A percentile compares a stretch with the other conserved stretches of the same genome.
phyloP scores from a whole-genome alignment of 345 rosid species.

The Murraya koenigii region DNA sequence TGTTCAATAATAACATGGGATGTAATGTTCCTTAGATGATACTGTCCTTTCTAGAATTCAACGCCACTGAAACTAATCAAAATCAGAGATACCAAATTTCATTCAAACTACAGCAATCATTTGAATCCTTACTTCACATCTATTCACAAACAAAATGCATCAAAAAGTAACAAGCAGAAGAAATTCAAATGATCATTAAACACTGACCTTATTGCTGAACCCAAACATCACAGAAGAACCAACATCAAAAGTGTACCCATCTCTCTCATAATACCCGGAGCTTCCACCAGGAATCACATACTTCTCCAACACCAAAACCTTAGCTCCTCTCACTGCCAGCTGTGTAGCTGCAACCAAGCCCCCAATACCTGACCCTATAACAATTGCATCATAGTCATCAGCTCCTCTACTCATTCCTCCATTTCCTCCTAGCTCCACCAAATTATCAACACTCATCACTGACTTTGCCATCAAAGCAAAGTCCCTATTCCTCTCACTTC shows the following conservation, averaged over 20 bases:
- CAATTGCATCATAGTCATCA: constrained; percentile 67
- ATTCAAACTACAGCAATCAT: background rate
- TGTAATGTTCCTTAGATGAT: background rate
- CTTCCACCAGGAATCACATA: constrained; percentile 99
- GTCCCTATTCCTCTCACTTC: constrained; percentile 10
- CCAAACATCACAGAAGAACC: constrained; percentile 98
- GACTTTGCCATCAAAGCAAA: constrained; percentile 29
- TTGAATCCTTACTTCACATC: background rate
- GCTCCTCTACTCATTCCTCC: constrained; percentile 23
- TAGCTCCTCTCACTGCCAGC: constrained; percentile 84
- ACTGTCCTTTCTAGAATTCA: background rate
- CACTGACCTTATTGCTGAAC: constrained; percentile 80
- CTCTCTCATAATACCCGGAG: constrained; percentile 80
- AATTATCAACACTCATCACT: constrained; percentile 35
- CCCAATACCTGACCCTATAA: constrained; percentile 90
- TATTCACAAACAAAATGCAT: background rate
- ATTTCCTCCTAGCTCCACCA: constrained; percentile 27
- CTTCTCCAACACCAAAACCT: constrained; percentile 81
- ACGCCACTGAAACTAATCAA: background rate
- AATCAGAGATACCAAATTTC: background rate
- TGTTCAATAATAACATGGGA: background rate
- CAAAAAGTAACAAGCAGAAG: background rate
- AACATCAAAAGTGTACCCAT: constrained; percentile 91
- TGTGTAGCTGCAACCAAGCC: constrained; percentile 92
- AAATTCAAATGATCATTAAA: background rate